Base-by-base conservation (phyloP, 225 moss, liverwort and hornwort genomes). In the Physcomitrium patens region DNA sequence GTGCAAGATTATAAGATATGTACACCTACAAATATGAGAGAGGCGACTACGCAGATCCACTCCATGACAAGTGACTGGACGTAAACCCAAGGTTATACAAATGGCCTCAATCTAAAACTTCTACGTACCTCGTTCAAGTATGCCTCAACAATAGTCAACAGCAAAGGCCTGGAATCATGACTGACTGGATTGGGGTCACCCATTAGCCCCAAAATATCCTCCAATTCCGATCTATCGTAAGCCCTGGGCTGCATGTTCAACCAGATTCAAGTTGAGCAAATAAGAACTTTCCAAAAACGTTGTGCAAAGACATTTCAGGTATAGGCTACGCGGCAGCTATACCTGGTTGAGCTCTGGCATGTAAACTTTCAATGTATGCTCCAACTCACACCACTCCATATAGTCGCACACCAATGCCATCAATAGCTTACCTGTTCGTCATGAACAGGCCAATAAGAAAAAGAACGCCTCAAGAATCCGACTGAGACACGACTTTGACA, bases 381-480 rank as follows among this genome's bases (percentile, higher is more conserved):
- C 89, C 83, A 99, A 84, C 78, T 99, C 93, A 83, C 99, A 93
- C 99, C 99, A 99, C 78, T 95, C 95, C 87, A 99, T 82, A 69
- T 99, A 99, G 70, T 99, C 99, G 82, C 93, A 95, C 43, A 99
- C 87, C 70, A 99, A 86, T 66, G 90, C 91, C 84, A 85, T 93
- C 86, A 99, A 85, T 80, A 99, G 73, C 83, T 99, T 97, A 85
- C 89, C 84, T 84, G 78, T 31, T 50, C 52, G 41, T 55, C 60
- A 43, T 23, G 45, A 79, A 28, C 55, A 73, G 22, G 59, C 56
- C 65, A 60, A 73, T 73, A 52, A 76, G 46, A 37, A 71, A 4
- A 55, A 44, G 18, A 17, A 9, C 22, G 31, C 27, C 74, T 27
- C 49, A 12, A 37, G 60, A 77, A 54, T 28, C 18, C 20, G 23